Base-by-base conservation (phyloP, 495 filamentous ascomycete species). In the Halenospora varia region DNA sequence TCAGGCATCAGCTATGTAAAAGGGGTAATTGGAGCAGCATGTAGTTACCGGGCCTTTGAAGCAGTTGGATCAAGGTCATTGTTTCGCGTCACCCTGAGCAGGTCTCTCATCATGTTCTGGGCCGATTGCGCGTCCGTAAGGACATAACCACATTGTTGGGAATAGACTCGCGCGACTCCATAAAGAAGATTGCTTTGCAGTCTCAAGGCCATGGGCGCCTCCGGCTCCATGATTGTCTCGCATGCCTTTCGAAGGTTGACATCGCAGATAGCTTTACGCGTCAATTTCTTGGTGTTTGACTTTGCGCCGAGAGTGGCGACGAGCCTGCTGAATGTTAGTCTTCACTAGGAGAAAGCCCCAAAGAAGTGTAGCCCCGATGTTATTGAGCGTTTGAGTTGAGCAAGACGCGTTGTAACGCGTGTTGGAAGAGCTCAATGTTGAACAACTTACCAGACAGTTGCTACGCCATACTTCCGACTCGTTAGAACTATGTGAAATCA, bases 141-240 rank as follows among this genome's bases (percentile, higher is more conserved):
- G 10, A 94, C 82, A 69, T 96, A 97, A 13, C 82, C 81, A 59
- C 87, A 95, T 72, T 97, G 94, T 63, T 96, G 88, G 20, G 78
- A 80, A 65, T 89, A 95, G 13, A 96, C 91, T 54, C 88, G 81
- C 17, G 89, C 86, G 25, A 96, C 84, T 4, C 91, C 92, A 68
- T 88, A 92, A 61, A 98, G 82, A 25, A 98, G 73, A 63, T 88
- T 96, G 10, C 92, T 90, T 70, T 98, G 94, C 26, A 98, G 81
- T 15, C 94, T 87, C 65, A 98, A 71, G 2, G 94, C 94, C 77
- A 98, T 88, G 10, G 94, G 94, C 4, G 88, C 92, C 22, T 85
- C 86, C 0, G 94, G 92, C 54, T 88, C 77, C 25, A 87, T 83
- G 65, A 98, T 96, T 4, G 88, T 92, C 47, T 84, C 78, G 69